Evolutionary conservation across 306 rosid genomes (phyloP), one percentile per base, ranked within the genome.

Genomic region (Pueraria montana): DNA sequence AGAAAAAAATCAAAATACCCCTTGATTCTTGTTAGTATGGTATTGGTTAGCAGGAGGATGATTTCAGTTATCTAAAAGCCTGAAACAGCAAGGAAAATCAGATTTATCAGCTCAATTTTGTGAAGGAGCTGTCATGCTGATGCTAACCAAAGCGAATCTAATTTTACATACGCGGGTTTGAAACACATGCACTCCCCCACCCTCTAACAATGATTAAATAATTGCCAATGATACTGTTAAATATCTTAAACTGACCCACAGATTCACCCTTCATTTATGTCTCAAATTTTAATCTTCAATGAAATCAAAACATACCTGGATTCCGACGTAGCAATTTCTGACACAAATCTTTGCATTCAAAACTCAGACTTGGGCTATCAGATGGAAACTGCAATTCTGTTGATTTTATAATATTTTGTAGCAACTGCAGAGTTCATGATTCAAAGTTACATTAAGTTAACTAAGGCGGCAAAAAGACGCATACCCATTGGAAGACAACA

Each of bases 291-390:
- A 83, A 61, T 67, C 46, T 50, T 38, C 59, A 53, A 72, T 20
- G 74, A 53, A 76, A 83, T 76, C 74, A 69, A 82, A 77, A 70
- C 58, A 66, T 91, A 96, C 99, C 98, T 86, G 98, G 99, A 87
- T 94, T 92, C 52, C 97, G 92, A 71, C 97, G 98, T 80, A 96
- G 87, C 90, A 96, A 89, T 86, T 92, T 96, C 84, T 80, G 92
- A 86, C 99, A 96, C 82, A 96, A 84, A 81, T 96, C 98, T 89
- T 89, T 96, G 94, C 97, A 96, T 24, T 91, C 94, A 53, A 79
- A 88, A 84, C 97, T 90, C 88, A 94, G 84, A 82, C 85, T 73
- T 74, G 61, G 85, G 83, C 74, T 82, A 76, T 96, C 97, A 30
- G 89, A 59, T 49, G 97, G 97, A 86, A 94, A 96, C 69, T 81